Percentiles rank a stretch among this genome's conserved stretches.
Evolutionary conservation across 2,329 filamentous ascomycete genomes (phyloP).

Genomic region (Trichophyton equinum): DNA sequence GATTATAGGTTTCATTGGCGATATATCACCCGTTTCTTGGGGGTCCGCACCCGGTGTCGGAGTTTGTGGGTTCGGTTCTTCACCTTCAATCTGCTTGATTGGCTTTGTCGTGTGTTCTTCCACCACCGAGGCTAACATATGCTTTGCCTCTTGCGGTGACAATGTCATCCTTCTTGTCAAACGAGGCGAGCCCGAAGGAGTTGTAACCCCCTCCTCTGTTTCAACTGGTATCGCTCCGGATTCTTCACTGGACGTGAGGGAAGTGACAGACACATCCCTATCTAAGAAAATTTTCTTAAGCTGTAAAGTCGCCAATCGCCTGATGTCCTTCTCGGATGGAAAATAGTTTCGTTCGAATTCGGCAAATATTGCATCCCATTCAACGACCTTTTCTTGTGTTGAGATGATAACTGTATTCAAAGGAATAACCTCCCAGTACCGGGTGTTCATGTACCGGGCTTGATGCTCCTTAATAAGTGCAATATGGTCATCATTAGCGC

Average conservation of each 20-base stretch:
- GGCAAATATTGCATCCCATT: constrained; percentile 83
- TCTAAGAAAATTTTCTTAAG: constrained; percentile 91
- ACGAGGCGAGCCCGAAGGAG: constrained; percentile 21
- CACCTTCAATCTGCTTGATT: constrained; percentile 15
- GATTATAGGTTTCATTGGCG: constrained; percentile 14
- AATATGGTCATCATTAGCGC: constrained; percentile 70
- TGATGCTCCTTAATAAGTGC: constrained; percentile 65
- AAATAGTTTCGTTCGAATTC: constrained; percentile 91
- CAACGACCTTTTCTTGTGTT: constrained; percentile 82
- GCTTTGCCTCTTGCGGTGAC: constrained; percentile 50
- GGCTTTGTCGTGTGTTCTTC: constrained; percentile 45
- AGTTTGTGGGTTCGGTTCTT: neutral
- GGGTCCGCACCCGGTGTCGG: neutral
- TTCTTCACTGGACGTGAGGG: constrained; percentile 57
- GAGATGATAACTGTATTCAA: constrained; percentile 78
- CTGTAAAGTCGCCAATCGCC: constrained; percentile 80
- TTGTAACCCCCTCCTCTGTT: constrained; percentile 22
- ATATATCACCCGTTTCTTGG: constrained; percentile 9
- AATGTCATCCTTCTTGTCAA: constrained; percentile 34
- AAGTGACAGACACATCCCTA: constrained; percentile 65
- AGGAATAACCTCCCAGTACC: constrained; percentile 93
- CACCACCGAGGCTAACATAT: constrained; percentile 52
- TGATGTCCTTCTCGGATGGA: constrained; percentile 88
- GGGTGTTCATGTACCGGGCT: constrained; percentile 80
- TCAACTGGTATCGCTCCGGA: constrained; percentile 40